These are phyloP conservation scores for Acanthochlamys bracteata DNA, from an alignment of 106 monocot species.

Conservation along the genomic window DNA sequence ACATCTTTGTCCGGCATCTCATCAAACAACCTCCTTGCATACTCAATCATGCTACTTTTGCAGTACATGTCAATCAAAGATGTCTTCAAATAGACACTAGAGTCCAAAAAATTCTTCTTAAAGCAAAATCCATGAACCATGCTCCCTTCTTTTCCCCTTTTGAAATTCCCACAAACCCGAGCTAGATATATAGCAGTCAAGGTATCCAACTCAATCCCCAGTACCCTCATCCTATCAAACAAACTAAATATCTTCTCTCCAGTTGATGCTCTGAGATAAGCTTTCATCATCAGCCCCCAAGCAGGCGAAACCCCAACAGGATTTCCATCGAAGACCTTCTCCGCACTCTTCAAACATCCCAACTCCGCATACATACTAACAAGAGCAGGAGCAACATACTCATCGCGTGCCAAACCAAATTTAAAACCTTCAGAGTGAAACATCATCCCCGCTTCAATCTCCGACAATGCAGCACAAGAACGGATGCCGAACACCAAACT, in stretches of 20 bases:
- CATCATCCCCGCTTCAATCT: conserved; percentile 3
- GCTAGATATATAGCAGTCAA: conserved; percentile 19
- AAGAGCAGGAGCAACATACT: conserved; percentile 24
- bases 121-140: conserved; percentile 30
- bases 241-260: conserved; percentile 16
- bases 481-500: conserved; percentile 26
- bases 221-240: conserved; percentile 24
- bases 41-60: conserved; percentile 23
- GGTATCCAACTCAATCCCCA: conserved; percentile 14
- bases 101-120: conserved; percentile 23
- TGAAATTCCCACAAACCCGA: conserved; percentile 24
- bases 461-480: conserved; percentile 20
- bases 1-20: conserved; percentile 34
- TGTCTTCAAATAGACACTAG: conserved; percentile 29
- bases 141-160: conserved; percentile 19
- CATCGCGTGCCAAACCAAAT: conserved; percentile 15
- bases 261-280: conserved; percentile 17
- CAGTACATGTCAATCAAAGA: conserved; percentile 40
- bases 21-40: conserved; percentile 23
- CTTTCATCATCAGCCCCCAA: conserved; percentile 46
- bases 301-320: not conserved
- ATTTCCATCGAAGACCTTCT: conserved; percentile 16
- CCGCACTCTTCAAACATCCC: conserved; percentile 24
- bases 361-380: conserved; percentile 29
- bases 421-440: conserved; percentile 34